Evolutionary conservation across 805 yeast genomes (phyloP), one percentile per base, ranked within the genome.

Genomic region (Candida xyloterini): DNA sequence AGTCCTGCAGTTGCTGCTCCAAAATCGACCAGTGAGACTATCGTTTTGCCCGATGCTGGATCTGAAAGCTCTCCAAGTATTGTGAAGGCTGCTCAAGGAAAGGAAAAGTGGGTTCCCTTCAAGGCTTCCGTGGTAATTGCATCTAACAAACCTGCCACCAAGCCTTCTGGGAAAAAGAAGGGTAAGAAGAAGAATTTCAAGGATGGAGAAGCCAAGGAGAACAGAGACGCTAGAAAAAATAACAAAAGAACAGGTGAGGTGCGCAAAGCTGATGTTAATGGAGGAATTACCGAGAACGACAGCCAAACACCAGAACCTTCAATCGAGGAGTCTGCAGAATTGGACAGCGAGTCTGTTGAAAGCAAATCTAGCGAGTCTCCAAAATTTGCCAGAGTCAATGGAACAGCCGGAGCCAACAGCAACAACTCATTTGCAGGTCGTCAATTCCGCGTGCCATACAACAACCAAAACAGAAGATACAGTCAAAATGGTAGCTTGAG

Each of bases 41-140:
- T 64, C 29, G 55, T 58, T 42, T 32, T 52, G n/a, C 47, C 53
- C 7, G 53, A 55, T 37, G 36, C 53, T 43, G 49, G 34, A 27
- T 37, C 41, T 20, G 53, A 50, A 18, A 20, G 46, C n/a, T 30
- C 51, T 27, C 40, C 34, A 33, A 40, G 45, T 23, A 35, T 49
- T n/a, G 38, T 43, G 42, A 48, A 58, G 42, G 53, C 55, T 36
- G 49, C 56, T 43, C 33, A 62, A 11, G 79, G 79, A 40, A 78
- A 75, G 53, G 83, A 77, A 52, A 84, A 82, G 57, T 81, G 87
- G 86, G 74, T 80, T 27, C 87, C 87, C n/a, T 77, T 74, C 57
- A 72, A 77, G 50, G 84, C 76, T 29, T 56, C 63, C 14, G 75
- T 74, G 33, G 72, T 71, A 20, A 65, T 74, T 28, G 66, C 72